Conservation (phyloP, 108 stramenopile species). For the Cyclotella distinguenda region DNA sequence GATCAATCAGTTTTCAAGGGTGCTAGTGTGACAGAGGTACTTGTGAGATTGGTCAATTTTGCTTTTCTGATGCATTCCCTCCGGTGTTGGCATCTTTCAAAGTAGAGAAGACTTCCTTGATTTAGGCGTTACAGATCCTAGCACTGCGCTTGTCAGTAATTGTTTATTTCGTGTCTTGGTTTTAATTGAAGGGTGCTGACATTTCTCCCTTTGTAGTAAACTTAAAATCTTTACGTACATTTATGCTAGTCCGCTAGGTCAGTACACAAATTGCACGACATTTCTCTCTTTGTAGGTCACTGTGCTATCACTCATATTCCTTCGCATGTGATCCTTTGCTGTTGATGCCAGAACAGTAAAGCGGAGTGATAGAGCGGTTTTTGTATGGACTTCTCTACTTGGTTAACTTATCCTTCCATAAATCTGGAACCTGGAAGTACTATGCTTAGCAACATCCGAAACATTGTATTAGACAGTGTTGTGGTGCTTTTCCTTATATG, state of each 20-base stretch:
- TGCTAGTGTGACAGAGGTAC: neutral
- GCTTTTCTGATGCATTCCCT: constrained; percentile 1
- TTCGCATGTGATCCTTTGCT: neutral
- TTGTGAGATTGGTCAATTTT: neutral
- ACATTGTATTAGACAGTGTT: neutral
- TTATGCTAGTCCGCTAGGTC: no score
- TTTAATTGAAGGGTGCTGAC: neutral
- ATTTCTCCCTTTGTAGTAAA: no score
- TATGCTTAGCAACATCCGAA: neutral
- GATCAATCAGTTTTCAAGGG: neutral
- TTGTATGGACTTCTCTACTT: neutral
- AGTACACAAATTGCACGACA: no score
- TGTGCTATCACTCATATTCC: neutral
- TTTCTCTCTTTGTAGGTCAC: neutral
- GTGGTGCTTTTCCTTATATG: neutral
- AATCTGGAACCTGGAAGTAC: no score
- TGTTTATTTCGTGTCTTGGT: neutral
- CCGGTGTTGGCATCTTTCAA: neutral
- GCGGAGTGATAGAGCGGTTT: neutral
- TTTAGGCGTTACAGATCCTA: neutral
- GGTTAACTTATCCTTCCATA: neutral
- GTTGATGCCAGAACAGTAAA: neutral
- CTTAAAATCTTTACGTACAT: no score
- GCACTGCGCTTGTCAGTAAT: neutral
- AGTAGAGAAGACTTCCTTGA: neutral